Conservation (phyloP, 106 monocot species). For the Platanthera guangdongensis region DNA sequence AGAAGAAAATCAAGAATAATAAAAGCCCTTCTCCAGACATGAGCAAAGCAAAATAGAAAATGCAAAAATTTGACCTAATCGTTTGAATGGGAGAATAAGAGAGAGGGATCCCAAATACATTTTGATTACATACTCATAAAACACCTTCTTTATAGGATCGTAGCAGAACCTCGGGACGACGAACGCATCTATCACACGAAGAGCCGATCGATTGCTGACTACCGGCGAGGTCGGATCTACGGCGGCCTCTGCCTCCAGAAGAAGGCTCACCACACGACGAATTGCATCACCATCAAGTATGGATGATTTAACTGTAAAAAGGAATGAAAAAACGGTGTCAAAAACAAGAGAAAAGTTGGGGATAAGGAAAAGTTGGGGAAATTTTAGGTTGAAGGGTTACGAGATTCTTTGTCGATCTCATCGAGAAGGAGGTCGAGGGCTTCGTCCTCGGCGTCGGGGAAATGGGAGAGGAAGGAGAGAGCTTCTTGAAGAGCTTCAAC, state of each 20-base stretch:
- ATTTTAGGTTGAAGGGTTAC: conserved; percentile 15
- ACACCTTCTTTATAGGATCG: conserved; percentile 74
- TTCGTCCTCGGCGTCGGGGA: conserved; percentile 75
- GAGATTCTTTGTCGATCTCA: conserved; percentile 79
- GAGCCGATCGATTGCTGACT: conserved; percentile 31
- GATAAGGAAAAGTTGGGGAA: not conserved
- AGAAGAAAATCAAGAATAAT: not conserved
- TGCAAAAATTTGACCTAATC: not conserved
- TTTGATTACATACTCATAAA: conserved; percentile 63
- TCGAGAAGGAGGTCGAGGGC: conserved; percentile 87
- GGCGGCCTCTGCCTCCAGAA: conserved; percentile 64
- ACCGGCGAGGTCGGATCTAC: conserved; percentile 27
- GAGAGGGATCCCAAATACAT: not conserved
- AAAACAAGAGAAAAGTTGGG: not conserved
- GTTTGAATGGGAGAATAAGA: not conserved
- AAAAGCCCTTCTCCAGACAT: not conserved
- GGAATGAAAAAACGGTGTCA: not conserved
- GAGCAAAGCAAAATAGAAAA: not conserved
- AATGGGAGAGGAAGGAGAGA: conserved; percentile 58
- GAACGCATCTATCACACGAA: conserved; percentile 74
- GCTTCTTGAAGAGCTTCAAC: conserved; percentile 70
- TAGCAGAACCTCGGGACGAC: conserved; percentile 64
- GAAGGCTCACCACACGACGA: conserved; percentile 38
- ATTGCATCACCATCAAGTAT: conserved; percentile 64
- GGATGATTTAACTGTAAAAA: conserved; percentile 50